Evolutionary conservation across 257 asterid species (phyloP).

Genomic region (Misopates orontium): DNA sequence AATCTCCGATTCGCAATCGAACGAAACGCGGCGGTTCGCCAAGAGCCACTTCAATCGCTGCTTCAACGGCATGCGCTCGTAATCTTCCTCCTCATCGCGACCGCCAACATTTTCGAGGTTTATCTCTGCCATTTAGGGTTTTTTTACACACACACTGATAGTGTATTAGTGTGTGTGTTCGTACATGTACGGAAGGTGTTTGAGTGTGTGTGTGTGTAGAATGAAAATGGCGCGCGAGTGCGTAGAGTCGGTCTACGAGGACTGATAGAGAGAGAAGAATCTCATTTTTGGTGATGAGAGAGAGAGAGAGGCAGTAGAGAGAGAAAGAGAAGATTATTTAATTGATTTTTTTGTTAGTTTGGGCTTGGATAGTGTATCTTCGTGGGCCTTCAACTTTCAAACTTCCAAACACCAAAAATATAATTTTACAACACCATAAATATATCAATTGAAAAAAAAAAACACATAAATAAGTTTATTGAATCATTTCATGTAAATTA

Average conservation of each 20-base stretch:
- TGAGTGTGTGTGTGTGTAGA: background rate
- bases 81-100: slow-evolving; percentile 34
- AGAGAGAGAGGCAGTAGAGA: too few species aligned
- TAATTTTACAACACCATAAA: too few species aligned
- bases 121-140: slow-evolving; percentile 42
- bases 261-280: too few species aligned
- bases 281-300: too few species aligned
- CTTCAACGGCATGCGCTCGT: slow-evolving; percentile 65
- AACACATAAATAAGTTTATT: too few species aligned
- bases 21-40: slow-evolving; percentile 34
- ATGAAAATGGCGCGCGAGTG: slow-evolving; percentile 31
- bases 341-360: too few species aligned
- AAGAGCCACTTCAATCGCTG: slow-evolving; percentile 65
- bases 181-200: background rate
- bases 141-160: background rate
- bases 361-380: too few species aligned
- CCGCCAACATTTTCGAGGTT: slow-evolving; percentile 25
- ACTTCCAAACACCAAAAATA: too few species aligned
- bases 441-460: too few species aligned
- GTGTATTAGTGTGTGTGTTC: background rate
- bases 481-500: too few species aligned
- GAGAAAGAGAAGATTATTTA: too few species aligned
- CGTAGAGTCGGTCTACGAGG: slow-evolving; percentile 2
- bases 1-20: slow-evolving; percentile 25
- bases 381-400: too few species aligned